Percentiles rank a stretch among this genome's conserved stretches.
Evolutionary conservation across 2,329 filamentous ascomycete species (phyloP).

Genomic region (Alternaria consortialis): DNA sequence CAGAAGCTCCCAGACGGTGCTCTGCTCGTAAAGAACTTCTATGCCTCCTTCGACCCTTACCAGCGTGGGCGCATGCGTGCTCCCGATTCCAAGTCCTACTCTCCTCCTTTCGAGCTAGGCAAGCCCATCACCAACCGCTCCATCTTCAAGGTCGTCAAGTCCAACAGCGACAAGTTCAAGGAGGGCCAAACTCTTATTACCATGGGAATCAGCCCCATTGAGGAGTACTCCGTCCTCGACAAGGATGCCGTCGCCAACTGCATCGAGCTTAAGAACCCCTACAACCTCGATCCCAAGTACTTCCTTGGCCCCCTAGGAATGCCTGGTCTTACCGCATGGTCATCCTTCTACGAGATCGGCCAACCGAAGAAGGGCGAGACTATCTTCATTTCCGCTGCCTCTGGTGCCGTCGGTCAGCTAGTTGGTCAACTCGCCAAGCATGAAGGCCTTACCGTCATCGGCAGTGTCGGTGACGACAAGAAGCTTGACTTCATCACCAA

Average conservation of each 20-base stretch:
- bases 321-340: slow-evolving; percentile 80
- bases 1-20: slow-evolving; percentile 68
- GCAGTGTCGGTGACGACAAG: slow-evolving; percentile 79
- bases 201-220: slow-evolving; percentile 61
- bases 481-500: slow-evolving; percentile 79
- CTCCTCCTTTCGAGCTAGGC: slow-evolving; percentile 67
- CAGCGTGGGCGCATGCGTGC: slow-evolving; percentile 81
- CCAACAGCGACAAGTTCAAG: slow-evolving; percentile 69
- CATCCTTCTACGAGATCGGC: slow-evolving; percentile 77
- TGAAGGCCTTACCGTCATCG: slow-evolving; percentile 80
- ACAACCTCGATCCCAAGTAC: slow-evolving; percentile 69
- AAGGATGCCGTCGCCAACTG: slow-evolving; percentile 57
- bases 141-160: slow-evolving; percentile 76
- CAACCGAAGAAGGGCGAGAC: slow-evolving; percentile 80
- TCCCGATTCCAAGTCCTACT: slow-evolving; percentile 71
- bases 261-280: slow-evolving; percentile 72
- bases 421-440: slow-evolving; percentile 86
- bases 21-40: slow-evolving; percentile 74
- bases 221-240: slow-evolving; percentile 72
- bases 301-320: slow-evolving; percentile 82
- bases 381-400: slow-evolving; percentile 82
- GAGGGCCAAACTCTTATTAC: slow-evolving; percentile 72
- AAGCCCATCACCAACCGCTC: slow-evolving; percentile 70
- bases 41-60: slow-evolving; percentile 84
- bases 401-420: slow-evolving; percentile 82